Base-by-base conservation (phyloP, 2,329 filamentous ascomycete species). In the Sphaceloma murrayae region DNA sequence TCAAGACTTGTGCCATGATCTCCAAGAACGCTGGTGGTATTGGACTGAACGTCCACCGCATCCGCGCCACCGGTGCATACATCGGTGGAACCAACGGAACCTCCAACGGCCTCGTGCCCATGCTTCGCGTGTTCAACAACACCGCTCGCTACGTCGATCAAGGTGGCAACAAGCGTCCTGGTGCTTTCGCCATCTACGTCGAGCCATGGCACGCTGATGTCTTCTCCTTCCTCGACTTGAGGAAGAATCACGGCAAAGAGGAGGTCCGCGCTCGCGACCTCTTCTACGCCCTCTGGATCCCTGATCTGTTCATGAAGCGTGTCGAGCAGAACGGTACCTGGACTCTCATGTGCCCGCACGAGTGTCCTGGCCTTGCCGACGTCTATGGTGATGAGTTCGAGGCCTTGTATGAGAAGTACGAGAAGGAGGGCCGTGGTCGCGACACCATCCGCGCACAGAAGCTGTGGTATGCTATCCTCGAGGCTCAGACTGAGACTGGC, bases 1-100 rank as follows among this genome's bases (percentile, higher is more conserved):
- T 98, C 56, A 98, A 98, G 79, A 96, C 86, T 1, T 98, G 91
- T 68, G 91, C 91, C 54, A 89, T 98, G 86, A 98, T 98, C 67
- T 98, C 91, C 61, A 98, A 98, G 78, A 96, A 91, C 69, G 91
- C 91, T 55, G 91, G 91, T 64, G 91, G 91, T 64, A 96, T 98
- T 63, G 91, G 91, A 58, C 74, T 98, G 52, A 96, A 98, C 60
- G 81, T 89, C 42, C 91, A 98, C 71, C 82, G 88, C 58, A 98
- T 98, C 58, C 87, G 91, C 65, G 85, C 91, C 50, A 98, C 91
- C 45, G 89, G 91, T 51, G 94, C 91, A 19, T 98, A 98, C 69
- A 98, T 98, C 66, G 85, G 84, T 50, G 91, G 91, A 58, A 98
- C 91, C 56, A 98, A 98, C 60, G 91, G 91, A 55, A 94, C 89